These are phyloP conservation scores for Echites panduratus DNA, from an alignment of 257 asterid species.

Conservation along the genomic window DNA sequence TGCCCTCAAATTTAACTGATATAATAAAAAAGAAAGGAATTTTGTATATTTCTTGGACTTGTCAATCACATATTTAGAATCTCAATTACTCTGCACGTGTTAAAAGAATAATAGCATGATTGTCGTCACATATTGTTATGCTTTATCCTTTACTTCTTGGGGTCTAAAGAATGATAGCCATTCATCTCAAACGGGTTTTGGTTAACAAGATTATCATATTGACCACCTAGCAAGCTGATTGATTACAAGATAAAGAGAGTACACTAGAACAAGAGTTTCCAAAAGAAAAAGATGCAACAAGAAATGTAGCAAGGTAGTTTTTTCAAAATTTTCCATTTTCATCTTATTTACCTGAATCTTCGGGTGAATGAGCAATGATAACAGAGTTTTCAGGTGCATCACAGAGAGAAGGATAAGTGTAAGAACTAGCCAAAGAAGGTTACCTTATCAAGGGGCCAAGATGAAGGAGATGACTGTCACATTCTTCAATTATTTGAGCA, in stretches of 20 bases:
- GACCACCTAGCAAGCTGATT: constrained; percentile 1
- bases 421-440: constrained; percentile 3
- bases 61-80: not conserved
- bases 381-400: not conserved
- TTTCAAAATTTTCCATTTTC: not conserved
- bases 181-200: not conserved
- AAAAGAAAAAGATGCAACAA: not conserved
- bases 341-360: not conserved
- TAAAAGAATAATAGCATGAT: not conserved
- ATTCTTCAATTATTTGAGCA: constrained; percentile 81
- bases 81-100: not conserved
- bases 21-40: not conserved
- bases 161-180: not conserved
- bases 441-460: constrained; percentile 79
- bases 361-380: not conserved
- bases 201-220: not conserved
- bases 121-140: not conserved
- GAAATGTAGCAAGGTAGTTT: not conserved
- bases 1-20: not conserved
- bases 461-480: constrained; percentile 56
- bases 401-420: not conserved
- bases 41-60: not conserved
- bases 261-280: not conserved
- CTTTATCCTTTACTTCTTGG: not conserved
- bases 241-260: not conserved